phyloP scores from a whole-genome alignment of 345 rosid genomes.

The Murraya koenigii region DNA sequence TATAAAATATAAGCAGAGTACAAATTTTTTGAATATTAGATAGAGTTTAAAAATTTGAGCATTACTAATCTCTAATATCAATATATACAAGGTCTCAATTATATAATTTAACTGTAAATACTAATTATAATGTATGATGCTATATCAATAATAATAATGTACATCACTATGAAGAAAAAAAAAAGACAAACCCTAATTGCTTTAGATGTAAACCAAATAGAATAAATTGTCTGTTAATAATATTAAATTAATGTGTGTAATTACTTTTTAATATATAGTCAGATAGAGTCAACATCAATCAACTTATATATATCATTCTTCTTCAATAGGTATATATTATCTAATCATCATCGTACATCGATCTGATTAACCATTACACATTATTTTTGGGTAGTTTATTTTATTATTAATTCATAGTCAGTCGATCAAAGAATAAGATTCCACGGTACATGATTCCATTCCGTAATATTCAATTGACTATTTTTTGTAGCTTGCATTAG shows the following conservation, averaged over 20 bases:
- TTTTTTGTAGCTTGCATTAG: no score
- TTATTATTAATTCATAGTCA: not conserved
- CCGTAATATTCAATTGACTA: no score
- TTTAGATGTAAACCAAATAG: not conserved
- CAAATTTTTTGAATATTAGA: no score
- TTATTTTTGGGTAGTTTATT: not conserved
- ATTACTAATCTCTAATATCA: no score
- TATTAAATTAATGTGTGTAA: not conserved
- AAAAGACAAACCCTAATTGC: no score
- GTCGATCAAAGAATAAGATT: not conserved
- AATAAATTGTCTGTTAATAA: not conserved
- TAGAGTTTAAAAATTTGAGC: no score
- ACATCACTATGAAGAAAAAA: no score
- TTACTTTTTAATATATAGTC: not conserved
- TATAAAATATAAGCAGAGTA: no score
- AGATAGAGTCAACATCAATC: not conserved
- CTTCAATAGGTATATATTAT: not conserved
- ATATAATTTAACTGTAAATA: no score
- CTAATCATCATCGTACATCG: conserved; percentile 16
- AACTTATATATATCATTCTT: not conserved
- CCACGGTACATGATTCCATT: not conserved
- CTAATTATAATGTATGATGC: no score
- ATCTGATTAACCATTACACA: not conserved
- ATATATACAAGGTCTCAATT: no score
- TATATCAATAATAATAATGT: no score